Evolutionary conservation across 139 green algal genomes (phyloP).

Genomic region (Haematococcus sp.): DNA sequence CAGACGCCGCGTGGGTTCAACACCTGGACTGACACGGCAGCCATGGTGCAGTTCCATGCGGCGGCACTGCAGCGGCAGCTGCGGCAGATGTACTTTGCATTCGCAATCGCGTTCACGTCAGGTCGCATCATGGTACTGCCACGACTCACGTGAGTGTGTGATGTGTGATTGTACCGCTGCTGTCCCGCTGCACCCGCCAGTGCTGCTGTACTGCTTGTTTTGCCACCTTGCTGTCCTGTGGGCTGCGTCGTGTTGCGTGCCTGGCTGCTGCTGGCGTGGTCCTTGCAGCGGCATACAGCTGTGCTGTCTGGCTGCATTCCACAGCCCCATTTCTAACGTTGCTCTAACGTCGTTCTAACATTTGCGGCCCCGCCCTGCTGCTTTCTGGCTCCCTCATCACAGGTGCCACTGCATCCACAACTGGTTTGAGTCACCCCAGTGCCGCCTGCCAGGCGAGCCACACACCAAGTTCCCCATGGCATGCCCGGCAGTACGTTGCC

Average conservation of each 20-base stretch:
- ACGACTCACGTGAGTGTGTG: neutral
- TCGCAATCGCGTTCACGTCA: constrained; percentile 22
- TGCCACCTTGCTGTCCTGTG: neutral
- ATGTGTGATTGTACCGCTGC: neutral
- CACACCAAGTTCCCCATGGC: constrained; percentile 28
- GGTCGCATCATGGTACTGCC: constrained; percentile 27
- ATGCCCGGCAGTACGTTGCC: constrained; percentile 22
- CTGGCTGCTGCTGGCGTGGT: no score
- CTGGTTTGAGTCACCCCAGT: constrained; percentile 39
- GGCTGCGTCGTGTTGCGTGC: no score
- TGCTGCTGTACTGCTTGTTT: neutral
- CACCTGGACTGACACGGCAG: constrained; percentile 14
- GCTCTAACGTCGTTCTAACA: no score
- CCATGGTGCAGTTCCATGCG: constrained; percentile 20
- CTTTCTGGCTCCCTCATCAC: neutral
- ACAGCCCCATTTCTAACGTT: no score
- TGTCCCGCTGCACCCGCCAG: neutral
- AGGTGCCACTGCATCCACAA: constrained; percentile 44
- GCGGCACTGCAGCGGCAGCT: constrained; percentile 7
- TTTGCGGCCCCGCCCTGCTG: no score
- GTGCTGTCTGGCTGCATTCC: no score
- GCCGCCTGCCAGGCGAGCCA: constrained; percentile 30
- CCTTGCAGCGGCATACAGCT: neutral
- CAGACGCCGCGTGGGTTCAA: constrained; percentile 26
- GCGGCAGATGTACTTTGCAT: constrained; percentile 23